Evolutionary conservation across 306 rosid genomes (phyloP).

Genomic region (Cajanus cajan): DNA sequence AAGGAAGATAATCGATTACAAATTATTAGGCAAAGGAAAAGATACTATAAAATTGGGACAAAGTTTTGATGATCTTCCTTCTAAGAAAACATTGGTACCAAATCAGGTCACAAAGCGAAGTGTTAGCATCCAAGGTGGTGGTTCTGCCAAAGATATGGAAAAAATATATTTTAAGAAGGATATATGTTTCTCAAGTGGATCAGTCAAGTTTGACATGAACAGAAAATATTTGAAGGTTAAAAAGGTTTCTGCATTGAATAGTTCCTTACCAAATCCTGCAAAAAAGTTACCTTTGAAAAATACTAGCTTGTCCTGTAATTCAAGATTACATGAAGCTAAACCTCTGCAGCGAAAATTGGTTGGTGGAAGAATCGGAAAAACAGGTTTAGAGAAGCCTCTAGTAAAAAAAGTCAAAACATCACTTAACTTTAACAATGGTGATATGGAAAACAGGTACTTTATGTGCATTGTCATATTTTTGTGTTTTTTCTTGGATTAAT

Average conservation of each 20-base stretch:
- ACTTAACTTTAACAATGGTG: not conserved
- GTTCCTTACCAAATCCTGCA: slow-evolving; percentile 10
- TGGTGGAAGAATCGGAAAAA: slow-evolving; percentile 19
- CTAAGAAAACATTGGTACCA: slow-evolving; percentile 18
- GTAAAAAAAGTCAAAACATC: slow-evolving; percentile 30
- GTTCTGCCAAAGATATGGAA: slow-evolving; percentile 27
- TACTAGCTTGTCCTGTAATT: slow-evolving; percentile 11
- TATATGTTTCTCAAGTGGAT: slow-evolving; percentile 13
- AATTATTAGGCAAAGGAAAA: slow-evolving; percentile 28
- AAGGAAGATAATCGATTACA: slow-evolving; percentile 13
- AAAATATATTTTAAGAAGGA: slow-evolving; percentile 27
- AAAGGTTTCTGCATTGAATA: not conserved
- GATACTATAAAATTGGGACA: slow-evolving; percentile 17
- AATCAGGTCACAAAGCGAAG: not conserved
- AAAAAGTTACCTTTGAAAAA: slow-evolving; percentile 25
- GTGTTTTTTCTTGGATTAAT: slow-evolving; percentile 13
- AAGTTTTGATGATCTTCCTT: slow-evolving; percentile 25
- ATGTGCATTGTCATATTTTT: slow-evolving; percentile 5
- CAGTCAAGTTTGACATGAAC: slow-evolving; percentile 11
- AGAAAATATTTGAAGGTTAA: slow-evolving; percentile 32
- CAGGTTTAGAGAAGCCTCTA: slow-evolving; percentile 18
- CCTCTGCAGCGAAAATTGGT: slow-evolving; percentile 15
- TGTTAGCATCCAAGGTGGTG: slow-evolving; percentile 18
- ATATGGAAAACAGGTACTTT: slow-evolving; percentile 45
- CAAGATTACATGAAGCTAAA: slow-evolving; percentile 23